Percentiles rank a stretch among this genome's conserved stretches.
These are phyloP conservation scores for Colletotrichum simmondsii DNA, from an alignment of 2,329 filamentous ascomycete species.

Conservation along the genomic window DNA sequence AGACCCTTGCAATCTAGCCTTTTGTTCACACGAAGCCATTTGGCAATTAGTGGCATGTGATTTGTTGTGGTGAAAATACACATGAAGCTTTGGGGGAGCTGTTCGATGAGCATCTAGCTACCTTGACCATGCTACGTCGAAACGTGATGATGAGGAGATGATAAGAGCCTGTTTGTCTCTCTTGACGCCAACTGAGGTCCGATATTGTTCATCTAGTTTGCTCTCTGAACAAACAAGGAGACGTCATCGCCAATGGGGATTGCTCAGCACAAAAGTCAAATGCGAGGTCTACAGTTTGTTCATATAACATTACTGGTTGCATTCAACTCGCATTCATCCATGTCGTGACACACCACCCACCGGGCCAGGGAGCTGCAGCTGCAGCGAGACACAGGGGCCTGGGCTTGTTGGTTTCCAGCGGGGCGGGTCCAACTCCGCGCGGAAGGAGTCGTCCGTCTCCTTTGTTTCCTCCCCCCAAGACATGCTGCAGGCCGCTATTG, in stretches of 20 bases:
- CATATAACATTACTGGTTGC: no score
- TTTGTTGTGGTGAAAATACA: background rate
- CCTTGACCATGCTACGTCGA: background rate
- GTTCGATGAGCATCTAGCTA: background rate
- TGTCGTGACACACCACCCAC: background rate
- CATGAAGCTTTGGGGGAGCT: background rate
- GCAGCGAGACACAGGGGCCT: slow-evolving; percentile 3
- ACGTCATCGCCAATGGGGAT: background rate
- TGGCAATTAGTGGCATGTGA: slow-evolving; percentile 3
- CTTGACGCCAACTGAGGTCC: background rate
- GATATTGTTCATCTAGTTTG: background rate
- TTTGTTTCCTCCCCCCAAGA: background rate
- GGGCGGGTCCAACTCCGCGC: slow-evolving; percentile 3
- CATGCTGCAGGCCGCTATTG: background rate
- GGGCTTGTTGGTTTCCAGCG: slow-evolving; percentile 1
- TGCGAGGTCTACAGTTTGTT: background rate
- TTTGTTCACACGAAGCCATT: background rate
- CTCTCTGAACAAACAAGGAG: background rate
- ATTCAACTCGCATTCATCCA: background rate
- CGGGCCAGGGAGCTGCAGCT: background rate
- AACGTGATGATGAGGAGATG: background rate
- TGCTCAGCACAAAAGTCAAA: background rate
- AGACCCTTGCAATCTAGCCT: background rate
- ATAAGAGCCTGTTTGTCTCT: background rate
- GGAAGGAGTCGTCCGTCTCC: background rate